Conservation (phyloP, 129 eudicot genomes). For the Flaveria bidentis region DNA sequence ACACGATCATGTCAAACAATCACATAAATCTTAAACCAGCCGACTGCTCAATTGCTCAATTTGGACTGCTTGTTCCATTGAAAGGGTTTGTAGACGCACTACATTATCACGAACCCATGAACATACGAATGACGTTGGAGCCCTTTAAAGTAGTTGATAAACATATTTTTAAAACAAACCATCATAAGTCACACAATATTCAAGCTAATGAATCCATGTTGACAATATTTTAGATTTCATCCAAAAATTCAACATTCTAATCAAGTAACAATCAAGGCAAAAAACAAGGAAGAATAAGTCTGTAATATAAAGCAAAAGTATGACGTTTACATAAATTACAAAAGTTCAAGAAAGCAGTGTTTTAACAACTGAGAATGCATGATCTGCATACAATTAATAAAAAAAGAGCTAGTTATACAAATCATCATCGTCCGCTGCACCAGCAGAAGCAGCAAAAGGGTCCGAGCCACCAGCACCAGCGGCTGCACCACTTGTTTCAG, state of each 20-base stretch:
- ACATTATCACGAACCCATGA: too few species aligned
- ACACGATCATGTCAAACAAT: too few species aligned
- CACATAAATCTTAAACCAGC: too few species aligned
- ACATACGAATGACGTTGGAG: too few species aligned
- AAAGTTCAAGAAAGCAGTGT: not conserved
- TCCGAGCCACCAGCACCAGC: slow-evolving; percentile 43
- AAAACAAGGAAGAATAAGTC: not conserved
- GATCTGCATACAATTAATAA: not conserved
- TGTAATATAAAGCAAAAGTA: not conserved
- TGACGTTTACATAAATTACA: slow-evolving; percentile 19
- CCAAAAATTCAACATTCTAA: not conserved
- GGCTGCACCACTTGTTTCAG: slow-evolving; percentile 42
- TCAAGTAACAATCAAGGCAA: not conserved
- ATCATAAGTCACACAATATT: too few species aligned
- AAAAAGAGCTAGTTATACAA: slow-evolving; percentile 52
- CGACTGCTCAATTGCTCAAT: too few species aligned
- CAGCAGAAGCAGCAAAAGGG: slow-evolving; percentile 78
- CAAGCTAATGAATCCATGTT: not conserved
- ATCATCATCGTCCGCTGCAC: slow-evolving; percentile 89
- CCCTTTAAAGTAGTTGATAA: too few species aligned
- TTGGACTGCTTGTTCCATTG: too few species aligned
- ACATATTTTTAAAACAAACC: too few species aligned
- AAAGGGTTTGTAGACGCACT: too few species aligned
- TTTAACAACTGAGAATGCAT: not conserved
- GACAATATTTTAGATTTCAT: not conserved